Base-by-base conservation (phyloP, 2,329 filamentous ascomycete species). In the Hypoxylon sp. region DNA sequence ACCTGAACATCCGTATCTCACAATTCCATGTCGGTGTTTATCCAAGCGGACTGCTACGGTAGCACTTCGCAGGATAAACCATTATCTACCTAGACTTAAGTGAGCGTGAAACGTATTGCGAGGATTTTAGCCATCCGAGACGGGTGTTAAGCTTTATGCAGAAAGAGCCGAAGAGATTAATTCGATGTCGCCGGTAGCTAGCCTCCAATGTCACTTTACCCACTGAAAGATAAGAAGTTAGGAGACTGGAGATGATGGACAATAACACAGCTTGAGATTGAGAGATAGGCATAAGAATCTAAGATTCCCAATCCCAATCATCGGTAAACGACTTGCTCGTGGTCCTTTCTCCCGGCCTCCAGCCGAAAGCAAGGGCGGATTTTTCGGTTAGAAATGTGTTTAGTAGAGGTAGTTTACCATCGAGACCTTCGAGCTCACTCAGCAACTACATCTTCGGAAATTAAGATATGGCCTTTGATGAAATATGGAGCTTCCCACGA, bases 11-110 rank as follows among this genome's bases (percentile, higher is more conserved):
- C 17, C 52, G 61, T 60, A 46, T 29, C 35, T 39, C 33, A n/a
- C 50, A 46, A 39, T 57, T 61, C 50, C 47, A 54, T 13, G 29
- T n/a, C 39, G 19, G 47, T 47, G 63, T 70, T 70, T 70, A 70
- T 64, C 68, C 68, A 70, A 68, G 65, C 68, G 68, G 62, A 26
- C 58, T 70, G 47, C 59, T 68, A 70, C 65, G 33, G 65, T 70
- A 66, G 44, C 65, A 68, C 58, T 53, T 58, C 22, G 24, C 37
- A 63, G 44, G 39, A 55, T 48, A 37, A 50, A 33, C n/a, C 26
- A 35, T 24, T 48, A 35, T 50, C 11, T 29, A 44, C 29, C 29
- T 31, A 31, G 2, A 57, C 8, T 11, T 44, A 56, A 57, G 19
- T 13, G 29, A 64, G 42, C 42, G 58, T 54, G 52, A 44, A 55